Base-by-base conservation (phyloP, 2,329 filamentous ascomycete genomes). In the Alternaria sp. region DNA sequence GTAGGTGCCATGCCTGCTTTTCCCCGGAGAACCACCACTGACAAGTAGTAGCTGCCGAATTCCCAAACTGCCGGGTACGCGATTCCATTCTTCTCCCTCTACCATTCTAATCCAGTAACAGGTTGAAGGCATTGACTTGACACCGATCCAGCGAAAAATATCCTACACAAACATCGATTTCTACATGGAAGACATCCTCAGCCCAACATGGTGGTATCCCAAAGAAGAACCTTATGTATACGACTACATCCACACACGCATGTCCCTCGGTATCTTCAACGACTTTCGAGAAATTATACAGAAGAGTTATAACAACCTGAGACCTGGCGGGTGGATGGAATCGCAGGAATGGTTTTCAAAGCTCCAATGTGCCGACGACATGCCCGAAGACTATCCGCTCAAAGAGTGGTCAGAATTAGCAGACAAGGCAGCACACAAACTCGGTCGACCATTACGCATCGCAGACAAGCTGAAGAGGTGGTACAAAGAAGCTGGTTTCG, bases 141-240 rank as follows among this genome's bases (percentile, higher is more conserved):
- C 78, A 3, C 78, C 79, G n/a, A 79, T 79, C 46, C 78, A 79
- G 57, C 78, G 60, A 73, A 38, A 36, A 16, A n/a, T 36, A 50
- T 71, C 92, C 1, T 90, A 91, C 0, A 85, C 86, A 18, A 94
- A 94, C 64, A 89, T 93, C 14, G 86, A 88, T 63, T 94, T 94
- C 66, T 87, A 88, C 62, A 85, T 94, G 46, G 90, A 93, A 71
- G 90, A 93, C 72, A 83, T 85, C 52, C 86, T 88, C 70, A 80
- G 83, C 2, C 81, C 65, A 10, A 85, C 90, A 57, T 89, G 87
- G 87, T 79, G 85, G 78, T 72, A 86, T 78, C 79, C 82, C 5
- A 58, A 55, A 22, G 60, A 69, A 11, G 69, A 50, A 8, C 14
- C 30, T 9, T 49, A 20, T 11, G 8, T 79, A 65, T 83, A 89